Evolutionary conservation across 306 rosid genomes (phyloP), one percentile per base, ranked within the genome.

Genomic region (Cercis canadensis): DNA sequence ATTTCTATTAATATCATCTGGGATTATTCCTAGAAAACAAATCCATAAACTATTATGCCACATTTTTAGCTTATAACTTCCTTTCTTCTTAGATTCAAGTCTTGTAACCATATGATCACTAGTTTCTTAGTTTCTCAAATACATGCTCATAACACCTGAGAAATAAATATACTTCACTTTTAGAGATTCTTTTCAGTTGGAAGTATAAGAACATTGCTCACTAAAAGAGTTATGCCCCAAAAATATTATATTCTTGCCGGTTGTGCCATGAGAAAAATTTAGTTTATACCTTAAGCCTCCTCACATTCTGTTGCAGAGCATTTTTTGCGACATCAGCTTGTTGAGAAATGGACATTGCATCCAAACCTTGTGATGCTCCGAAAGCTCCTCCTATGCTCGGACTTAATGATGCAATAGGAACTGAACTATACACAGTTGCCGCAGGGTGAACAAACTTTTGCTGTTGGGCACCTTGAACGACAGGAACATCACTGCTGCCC

Each of bases 251-350:
- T 43, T 41, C 7, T 10, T 40, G 40, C 33, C 51, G 16, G 39
- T 36, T 34, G 24, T 17, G 17, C 45, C 16, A 60, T 33, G 62
- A 33, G 9, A 63, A 14, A 12, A 58, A 60, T 5, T 24, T 24
- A 17, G 14, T 72, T 10, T 69, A 45, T 80, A 94, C 98, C 98
- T 89, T 90, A 56, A 89, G 94, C 87, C 81, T 90, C 83, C 68
- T 84, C 63, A 86, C 78, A 80, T 84, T 89, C 21, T 89, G 92
- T 17, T 44, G 71, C 81, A 94, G 19, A 45, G 97, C 97, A 65
- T 78, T 94, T 65, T 18, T 84, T 0, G 92, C 81, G 6, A 70
- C 57, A 81, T 87, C 96, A 3, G 96, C 92, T 65, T 90, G 97
- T 44, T 89, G 88, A 40, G 92, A 76, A 39, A 93, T 66, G 7